Evolutionary conservation across 1,139 yeast species (phyloP).

Genomic region (Suhomyces kunorum): DNA sequence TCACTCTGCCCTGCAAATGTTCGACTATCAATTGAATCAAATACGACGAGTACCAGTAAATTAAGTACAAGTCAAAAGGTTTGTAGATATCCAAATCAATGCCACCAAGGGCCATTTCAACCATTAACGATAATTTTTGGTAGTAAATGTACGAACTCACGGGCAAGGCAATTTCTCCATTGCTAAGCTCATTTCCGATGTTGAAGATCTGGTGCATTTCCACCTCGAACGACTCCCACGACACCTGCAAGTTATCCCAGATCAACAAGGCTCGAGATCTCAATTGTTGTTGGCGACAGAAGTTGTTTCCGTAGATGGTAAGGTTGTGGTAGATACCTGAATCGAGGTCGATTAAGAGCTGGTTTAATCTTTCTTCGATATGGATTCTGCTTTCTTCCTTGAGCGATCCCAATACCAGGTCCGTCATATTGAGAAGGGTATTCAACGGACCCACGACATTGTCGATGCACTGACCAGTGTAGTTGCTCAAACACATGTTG

Average conservation of each 20-base stretch:
- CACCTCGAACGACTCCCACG: constrained; percentile 54
- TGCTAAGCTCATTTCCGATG: constrained; percentile 35
- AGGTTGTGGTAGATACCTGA: constrained; percentile 56
- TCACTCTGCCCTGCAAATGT: constrained; percentile 52
- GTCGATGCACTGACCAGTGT: constrained; percentile 27
- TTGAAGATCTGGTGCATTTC: constrained; percentile 34
- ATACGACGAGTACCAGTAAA: constrained; percentile 68
- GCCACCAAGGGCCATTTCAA: constrained; percentile 70
- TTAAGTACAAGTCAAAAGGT: constrained; percentile 64
- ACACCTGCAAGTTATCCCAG: constrained; percentile 84
- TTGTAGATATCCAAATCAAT: constrained; percentile 76
- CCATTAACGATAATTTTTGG: constrained; percentile 68
- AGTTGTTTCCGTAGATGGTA: constrained; percentile 65
- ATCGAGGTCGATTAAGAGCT: constrained; percentile 39
- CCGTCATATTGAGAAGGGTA: constrained; percentile 11
- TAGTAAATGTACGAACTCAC: constrained; percentile 68
- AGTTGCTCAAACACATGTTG: constrained; percentile 19
- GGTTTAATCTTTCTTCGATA: constrained; percentile 14
- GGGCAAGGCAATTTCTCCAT: constrained; percentile 44
- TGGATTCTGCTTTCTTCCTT: constrained; percentile 11
- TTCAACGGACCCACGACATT: constrained; percentile 30
- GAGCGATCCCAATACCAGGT: constrained; percentile 7
- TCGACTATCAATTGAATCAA: constrained; percentile 50
- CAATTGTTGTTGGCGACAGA: constrained; percentile 79
- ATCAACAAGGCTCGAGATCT: constrained; percentile 54